Conservation (phyloP, 129 eudicot species). For the Tagetes erecta region DNA sequence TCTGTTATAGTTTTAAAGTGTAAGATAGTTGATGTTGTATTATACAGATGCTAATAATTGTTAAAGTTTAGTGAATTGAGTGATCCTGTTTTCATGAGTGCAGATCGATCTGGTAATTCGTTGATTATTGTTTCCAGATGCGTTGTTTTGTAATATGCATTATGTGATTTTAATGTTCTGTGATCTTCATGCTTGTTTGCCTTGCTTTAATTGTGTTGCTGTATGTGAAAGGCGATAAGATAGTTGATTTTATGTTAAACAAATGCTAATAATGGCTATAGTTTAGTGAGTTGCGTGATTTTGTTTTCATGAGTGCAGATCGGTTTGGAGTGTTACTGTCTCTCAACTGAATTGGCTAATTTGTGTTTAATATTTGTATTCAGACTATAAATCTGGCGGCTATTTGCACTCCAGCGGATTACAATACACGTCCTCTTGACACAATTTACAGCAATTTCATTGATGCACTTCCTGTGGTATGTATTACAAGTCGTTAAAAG, state of each 20-base stretch:
- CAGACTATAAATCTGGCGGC: conserved; percentile 95
- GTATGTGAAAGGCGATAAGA: too few relatives aligned
- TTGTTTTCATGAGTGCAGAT: conserved; percentile 18
- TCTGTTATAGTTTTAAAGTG: not conserved
- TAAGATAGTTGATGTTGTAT: conserved; percentile 12
- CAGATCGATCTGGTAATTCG: conserved; percentile 13
- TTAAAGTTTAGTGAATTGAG: conserved; percentile 1
- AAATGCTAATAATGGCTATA: not conserved
- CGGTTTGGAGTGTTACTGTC: conserved; percentile 10
- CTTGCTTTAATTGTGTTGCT: too few relatives aligned
- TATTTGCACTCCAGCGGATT: conserved; percentile 97
- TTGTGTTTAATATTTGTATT: not conserved
- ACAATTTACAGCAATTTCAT: conserved; percentile 97
- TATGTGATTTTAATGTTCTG: too few relatives aligned
- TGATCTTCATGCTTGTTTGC: too few relatives aligned
- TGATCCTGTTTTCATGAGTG: conserved; percentile 12
- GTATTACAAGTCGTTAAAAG: not conserved
- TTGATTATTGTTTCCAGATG: too few relatives aligned
- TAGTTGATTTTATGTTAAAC: too few relatives aligned
- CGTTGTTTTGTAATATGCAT: too few relatives aligned
- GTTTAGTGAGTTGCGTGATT: conserved; percentile 7
- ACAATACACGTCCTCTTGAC: conserved; percentile 94
- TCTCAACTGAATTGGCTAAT: conserved; percentile 15
- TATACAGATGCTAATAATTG: too few relatives aligned
- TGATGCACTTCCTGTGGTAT: conserved; percentile 98